phyloP scores from a whole-genome alignment of 495 filamentous ascomycete species.

The Aspergillus panamensis region DNA sequence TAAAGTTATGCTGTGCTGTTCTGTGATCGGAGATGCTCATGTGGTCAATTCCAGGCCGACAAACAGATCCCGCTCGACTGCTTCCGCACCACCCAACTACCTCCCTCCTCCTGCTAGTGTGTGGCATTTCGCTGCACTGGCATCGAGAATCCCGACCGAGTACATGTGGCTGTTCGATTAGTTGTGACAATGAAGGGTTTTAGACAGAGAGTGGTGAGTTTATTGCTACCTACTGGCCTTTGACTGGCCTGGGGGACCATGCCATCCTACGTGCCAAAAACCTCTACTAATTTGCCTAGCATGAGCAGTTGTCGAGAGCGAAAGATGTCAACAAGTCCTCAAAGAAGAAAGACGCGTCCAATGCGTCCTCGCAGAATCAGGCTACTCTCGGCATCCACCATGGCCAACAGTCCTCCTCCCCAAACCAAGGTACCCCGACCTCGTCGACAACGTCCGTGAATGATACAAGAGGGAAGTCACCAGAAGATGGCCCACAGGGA shows the following conservation, averaged over 20 bases:
- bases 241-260: conserved; percentile 22
- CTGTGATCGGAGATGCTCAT: conserved; percentile 31
- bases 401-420: conserved; percentile 59
- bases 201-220: conserved; percentile 93
- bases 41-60: conserved; percentile 32
- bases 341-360: conserved; percentile 84
- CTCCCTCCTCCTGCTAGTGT: conserved; percentile 38
- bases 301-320: conserved; percentile 88
- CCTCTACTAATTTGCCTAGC: conserved; percentile 45
- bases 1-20: conserved; percentile 12
- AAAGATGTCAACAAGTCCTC: conserved; percentile 91
- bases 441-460: conserved; percentile 86
- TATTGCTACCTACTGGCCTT: conserved; percentile 12
- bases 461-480: conserved; percentile 74
- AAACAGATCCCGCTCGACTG: conserved; percentile 31
- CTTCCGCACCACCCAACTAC: conserved; percentile 21
- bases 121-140: conserved; percentile 41
- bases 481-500: conserved; percentile 59
- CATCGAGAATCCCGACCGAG: conserved; percentile 31
- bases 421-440: conserved; percentile 66
- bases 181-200: conserved; percentile 86
- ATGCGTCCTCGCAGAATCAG: conserved; percentile 63
- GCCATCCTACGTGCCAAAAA: conserved; percentile 15
- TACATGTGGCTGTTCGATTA: conserved; percentile 40
- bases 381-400: conserved; percentile 36